These are phyloP conservation scores for Trematosphaeria pertusa DNA, from an alignment of 2,329 filamentous ascomycete species.

Conservation along the genomic window DNA sequence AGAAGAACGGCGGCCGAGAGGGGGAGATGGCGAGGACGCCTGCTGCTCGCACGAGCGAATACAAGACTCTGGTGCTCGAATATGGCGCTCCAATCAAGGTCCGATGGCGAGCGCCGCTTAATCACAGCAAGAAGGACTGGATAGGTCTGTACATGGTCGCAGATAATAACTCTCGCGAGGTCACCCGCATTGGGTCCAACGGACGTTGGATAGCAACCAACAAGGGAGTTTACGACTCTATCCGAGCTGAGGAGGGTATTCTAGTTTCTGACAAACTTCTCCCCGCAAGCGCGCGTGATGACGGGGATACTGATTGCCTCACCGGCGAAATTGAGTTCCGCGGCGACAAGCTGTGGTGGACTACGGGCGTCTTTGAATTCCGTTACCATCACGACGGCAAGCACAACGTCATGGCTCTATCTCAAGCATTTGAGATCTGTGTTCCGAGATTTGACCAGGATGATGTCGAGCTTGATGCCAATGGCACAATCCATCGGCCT, in stretches of 20 bases:
- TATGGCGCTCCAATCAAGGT: conserved; percentile 91
- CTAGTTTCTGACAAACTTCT: conserved; percentile 70
- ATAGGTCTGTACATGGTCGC: conserved; percentile 95
- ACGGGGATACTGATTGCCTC: conserved; percentile 66
- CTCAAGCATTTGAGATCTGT: conserved; percentile 88
- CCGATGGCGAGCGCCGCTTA: conserved; percentile 85
- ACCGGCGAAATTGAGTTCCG: conserved; percentile 85
- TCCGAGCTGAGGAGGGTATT: conserved; percentile 78
- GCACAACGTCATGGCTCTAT: conserved; percentile 93
- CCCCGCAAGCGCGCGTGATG: conserved; percentile 50
- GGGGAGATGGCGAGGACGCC: conserved; percentile 72
- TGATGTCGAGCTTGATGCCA: conserved; percentile 64
- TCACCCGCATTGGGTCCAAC: conserved; percentile 82
- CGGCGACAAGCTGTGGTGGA: conserved; percentile 98
- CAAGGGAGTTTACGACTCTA: conserved; percentile 76
- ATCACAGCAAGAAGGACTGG: conserved; percentile 93
- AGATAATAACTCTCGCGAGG: conserved; percentile 85
- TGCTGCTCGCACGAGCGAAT: conserved; percentile 64
- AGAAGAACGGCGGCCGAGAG: conserved; percentile 75
- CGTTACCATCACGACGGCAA: conserved; percentile 93
- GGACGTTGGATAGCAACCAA: conserved; percentile 90
- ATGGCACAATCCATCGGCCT: conserved; percentile 68
- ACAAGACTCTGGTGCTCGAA: conserved; percentile 80
- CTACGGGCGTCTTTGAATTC: conserved; percentile 94
- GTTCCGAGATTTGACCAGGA: conserved; percentile 84